phyloP scores from a whole-genome alignment of 768 basidiomycete genomes.

The Calvatia gigantea region DNA sequence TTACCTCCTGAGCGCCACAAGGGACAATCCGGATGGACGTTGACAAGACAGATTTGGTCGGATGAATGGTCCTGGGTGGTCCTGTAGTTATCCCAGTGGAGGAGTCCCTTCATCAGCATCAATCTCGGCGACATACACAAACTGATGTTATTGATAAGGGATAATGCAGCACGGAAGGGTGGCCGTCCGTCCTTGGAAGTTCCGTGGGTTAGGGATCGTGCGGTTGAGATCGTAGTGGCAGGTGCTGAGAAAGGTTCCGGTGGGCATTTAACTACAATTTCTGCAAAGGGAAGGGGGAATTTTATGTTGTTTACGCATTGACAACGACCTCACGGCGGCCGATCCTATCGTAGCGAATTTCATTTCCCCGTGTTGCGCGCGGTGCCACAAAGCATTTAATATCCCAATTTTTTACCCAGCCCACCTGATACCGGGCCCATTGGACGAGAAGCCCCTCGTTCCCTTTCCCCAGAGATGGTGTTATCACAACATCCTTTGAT shows the following conservation, averaged over 20 bases:
- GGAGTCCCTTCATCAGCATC: neutral
- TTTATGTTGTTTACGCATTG: neutral
- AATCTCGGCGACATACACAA: neutral
- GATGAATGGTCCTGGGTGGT: no score
- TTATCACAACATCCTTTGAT: neutral
- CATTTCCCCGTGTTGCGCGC: neutral
- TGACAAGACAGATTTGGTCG: neutral
- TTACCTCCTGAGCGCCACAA: neutral
- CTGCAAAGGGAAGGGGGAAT: neutral
- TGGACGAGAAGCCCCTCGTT: no score
- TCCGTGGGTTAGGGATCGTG: no score
- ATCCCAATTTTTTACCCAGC: neutral
- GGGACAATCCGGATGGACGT: neutral
- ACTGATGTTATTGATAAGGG: neutral
- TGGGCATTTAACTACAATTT: neutral
- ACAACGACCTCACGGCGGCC: neutral
- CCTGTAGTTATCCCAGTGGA: neutral
- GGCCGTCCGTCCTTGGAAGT: neutral
- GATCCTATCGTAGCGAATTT: slow-evolving; percentile 1
- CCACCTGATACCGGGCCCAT: no score
- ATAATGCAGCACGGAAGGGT: neutral
- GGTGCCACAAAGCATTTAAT: neutral
- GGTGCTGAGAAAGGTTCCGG: neutral
- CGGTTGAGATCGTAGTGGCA: neutral
- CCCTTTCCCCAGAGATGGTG: no score